Conservation (phyloP, 176 grass and related monocot genomes). For the Olyra latifolia region DNA sequence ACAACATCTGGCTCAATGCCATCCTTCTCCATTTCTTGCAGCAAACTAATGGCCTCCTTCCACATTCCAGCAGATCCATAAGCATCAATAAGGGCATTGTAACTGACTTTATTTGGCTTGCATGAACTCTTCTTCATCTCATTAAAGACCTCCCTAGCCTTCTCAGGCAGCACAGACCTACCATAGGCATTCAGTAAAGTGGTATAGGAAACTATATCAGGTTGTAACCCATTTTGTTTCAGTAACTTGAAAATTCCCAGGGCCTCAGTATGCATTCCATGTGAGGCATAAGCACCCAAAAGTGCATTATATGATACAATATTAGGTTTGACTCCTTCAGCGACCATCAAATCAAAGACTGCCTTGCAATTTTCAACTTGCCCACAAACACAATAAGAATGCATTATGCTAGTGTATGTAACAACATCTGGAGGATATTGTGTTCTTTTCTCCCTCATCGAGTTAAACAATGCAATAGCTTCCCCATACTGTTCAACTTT, state of each 20-base stretch:
- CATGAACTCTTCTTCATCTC: conserved; percentile 62
- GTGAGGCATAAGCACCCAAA: conserved; percentile 80
- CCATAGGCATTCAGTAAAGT: conserved; percentile 95
- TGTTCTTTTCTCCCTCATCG: conserved; percentile 69
- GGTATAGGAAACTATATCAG: conserved; percentile 89
- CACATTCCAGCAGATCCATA: conserved; percentile 87
- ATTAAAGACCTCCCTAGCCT: conserved; percentile 73
- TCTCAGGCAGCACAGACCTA: conserved; percentile 76
- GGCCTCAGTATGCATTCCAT: conserved; percentile 77
- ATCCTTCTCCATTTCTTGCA: conserved; percentile 84
- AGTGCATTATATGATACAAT: conserved; percentile 90
- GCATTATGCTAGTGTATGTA: conserved; percentile 87
- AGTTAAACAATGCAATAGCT: conserved; percentile 79
- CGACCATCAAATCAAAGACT: conserved; percentile 88
- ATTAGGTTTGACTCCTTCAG: conserved; percentile 92
- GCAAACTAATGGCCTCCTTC: conserved; percentile 61
- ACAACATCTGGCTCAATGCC: conserved; percentile 76
- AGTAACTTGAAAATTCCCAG: conserved; percentile 71
- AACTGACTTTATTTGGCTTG: conserved; percentile 93
- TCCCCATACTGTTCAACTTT: conserved; percentile 75
- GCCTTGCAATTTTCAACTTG: conserved; percentile 88
- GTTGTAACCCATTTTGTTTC: conserved; percentile 63
- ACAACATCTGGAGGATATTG: conserved; percentile 78
- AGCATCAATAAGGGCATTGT: conserved; percentile 97
- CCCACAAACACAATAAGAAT: conserved; percentile 85